A percentile compares a stretch with the other conserved stretches of the same genome.
These are phyloP conservation scores for Schoenoplectus tabernaemontani DNA, from an alignment of 202 grass and related monocot species.

Conservation along the genomic window DNA sequence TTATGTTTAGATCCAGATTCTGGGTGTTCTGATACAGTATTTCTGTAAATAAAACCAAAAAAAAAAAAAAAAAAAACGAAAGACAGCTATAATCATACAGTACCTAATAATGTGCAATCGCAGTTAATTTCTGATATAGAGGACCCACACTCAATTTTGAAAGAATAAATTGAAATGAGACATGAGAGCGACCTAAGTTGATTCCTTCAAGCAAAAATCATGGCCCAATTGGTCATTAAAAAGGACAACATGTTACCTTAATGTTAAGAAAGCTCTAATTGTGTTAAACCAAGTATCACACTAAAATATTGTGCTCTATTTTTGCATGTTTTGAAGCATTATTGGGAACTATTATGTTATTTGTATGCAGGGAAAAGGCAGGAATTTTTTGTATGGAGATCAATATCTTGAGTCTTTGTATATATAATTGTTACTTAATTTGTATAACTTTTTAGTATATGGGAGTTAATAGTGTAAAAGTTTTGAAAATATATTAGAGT, in stretches of 20 bases:
- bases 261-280: not conserved
- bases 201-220: not conserved
- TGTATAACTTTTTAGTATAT: too few species aligned
- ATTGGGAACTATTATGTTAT: too few species aligned
- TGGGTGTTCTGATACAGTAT: not conserved
- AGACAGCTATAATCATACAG: not conserved
- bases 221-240: not conserved
- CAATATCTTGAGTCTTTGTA: too few species aligned
- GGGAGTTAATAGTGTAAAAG: too few species aligned
- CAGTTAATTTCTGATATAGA: not conserved
- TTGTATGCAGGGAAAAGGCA: too few species aligned
- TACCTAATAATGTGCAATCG: not conserved
- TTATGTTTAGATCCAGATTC: constrained; percentile 1
- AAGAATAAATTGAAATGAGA: not conserved
- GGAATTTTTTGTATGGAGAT: too few species aligned
- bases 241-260: not conserved
- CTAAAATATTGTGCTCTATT: not conserved
- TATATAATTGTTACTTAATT: too few species aligned
- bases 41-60: not conserved
- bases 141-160: not conserved
- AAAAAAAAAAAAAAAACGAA: not conserved
- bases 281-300: not conserved
- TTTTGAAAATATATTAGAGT: too few species aligned
- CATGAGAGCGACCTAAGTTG: not conserved
- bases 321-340: not conserved